A percentile compares a stretch with the other conserved stretches of the same genome.
These are phyloP conservation scores for Aegilops bicornis DNA, from an alignment of 176 grass and related monocot genomes.

Conservation along the genomic window DNA sequence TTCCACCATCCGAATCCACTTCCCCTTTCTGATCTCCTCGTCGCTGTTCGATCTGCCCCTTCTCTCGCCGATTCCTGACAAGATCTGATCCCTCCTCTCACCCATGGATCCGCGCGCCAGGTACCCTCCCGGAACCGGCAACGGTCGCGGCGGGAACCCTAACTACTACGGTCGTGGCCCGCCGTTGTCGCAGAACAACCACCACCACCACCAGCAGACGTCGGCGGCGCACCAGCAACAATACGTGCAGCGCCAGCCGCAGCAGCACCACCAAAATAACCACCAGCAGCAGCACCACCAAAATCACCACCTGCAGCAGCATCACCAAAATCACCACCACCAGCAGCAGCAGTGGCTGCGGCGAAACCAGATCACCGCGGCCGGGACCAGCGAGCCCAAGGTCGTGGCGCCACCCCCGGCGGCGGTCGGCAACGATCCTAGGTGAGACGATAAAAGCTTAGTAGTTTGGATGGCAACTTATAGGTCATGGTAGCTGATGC, in stretches of 20 bases:
- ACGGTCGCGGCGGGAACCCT: slow-evolving; percentile 56
- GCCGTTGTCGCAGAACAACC: slow-evolving; percentile 37
- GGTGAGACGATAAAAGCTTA: slow-evolving; percentile 40
- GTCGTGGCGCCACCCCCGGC: slow-evolving; percentile 32
- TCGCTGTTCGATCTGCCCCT: slow-evolving; percentile 12
- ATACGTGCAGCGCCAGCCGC: slow-evolving; percentile 49
- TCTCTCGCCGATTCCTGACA: slow-evolving; percentile 7
- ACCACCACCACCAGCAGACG: slow-evolving; percentile 53
- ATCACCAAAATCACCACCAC: not conserved
- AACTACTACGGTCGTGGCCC: slow-evolving; percentile 48
- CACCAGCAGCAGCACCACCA: not conserved
- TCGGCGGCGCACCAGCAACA: slow-evolving; percentile 46
- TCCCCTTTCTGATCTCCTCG: slow-evolving; percentile 8
- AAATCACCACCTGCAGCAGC: slow-evolving; percentile 16
- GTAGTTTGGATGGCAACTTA: not conserved
- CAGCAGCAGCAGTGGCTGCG: slow-evolving; percentile 62
- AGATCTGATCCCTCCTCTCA: slow-evolving; percentile 29
- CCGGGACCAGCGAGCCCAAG: slow-evolving; percentile 32
- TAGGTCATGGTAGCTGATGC: not conserved
- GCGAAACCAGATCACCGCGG: slow-evolving; percentile 61
- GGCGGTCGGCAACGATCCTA: slow-evolving; percentile 44
- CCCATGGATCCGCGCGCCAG: slow-evolving; percentile 81
- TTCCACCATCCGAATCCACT: slow-evolving; percentile 17
- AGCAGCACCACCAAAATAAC: slow-evolving; percentile 25
- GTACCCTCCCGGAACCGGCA: slow-evolving; percentile 70